Evolutionary conservation across 176 grass and related monocot species (phyloP), one percentile per base, ranked within the genome.

Genomic region (Oryza glumipatula): DNA sequence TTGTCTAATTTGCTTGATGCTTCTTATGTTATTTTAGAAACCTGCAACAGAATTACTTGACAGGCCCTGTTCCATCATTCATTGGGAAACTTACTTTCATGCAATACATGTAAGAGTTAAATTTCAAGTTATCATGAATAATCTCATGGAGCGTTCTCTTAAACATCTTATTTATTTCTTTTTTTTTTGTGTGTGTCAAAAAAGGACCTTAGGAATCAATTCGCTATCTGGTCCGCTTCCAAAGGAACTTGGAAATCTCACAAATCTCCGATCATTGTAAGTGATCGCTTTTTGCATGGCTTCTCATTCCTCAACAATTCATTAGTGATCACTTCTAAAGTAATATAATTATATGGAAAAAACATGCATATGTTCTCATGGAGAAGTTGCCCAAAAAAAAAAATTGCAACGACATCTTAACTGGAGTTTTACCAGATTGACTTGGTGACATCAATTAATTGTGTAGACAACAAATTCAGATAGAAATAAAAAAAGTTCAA

Each of bases 61-160:
- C 77, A 5, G 92, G 87, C 67, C 47, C 87, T 4, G n/a, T 94
- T 33, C 92, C 92, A 7, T 82, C 92, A 83, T 94, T 94, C 65
- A 74, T 94, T 5, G 89, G 89, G 17, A 79, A 94, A 67, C 64
- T 94, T 43, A 87, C 89, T 82, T 32, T 35, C n/a, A 73, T 94
- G 92, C 78, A 85, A 67, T 85, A 89, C 81, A 22, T 92, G 89
- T 94, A 76, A 36, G 82, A 67, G 43, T n/a, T 52, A 45, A 11
- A 67, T 46, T 81, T 26, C 6, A 35, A 26, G 22, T 80, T 41
- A 6, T 67, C 33, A 33, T 33, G 3, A 28, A 17, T 80, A 33
- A 33, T 33, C 33, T 33, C 0, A 3, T 33, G 33, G 33, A 33
- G 17, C n/a, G 39, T 13, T 33, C 33, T 33, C 33, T 4, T 33